A percentile compares a stretch with the other conserved stretches of the same genome.
Conservation (phyloP, 306 rosid species). For the Vigna mungo region DNA sequence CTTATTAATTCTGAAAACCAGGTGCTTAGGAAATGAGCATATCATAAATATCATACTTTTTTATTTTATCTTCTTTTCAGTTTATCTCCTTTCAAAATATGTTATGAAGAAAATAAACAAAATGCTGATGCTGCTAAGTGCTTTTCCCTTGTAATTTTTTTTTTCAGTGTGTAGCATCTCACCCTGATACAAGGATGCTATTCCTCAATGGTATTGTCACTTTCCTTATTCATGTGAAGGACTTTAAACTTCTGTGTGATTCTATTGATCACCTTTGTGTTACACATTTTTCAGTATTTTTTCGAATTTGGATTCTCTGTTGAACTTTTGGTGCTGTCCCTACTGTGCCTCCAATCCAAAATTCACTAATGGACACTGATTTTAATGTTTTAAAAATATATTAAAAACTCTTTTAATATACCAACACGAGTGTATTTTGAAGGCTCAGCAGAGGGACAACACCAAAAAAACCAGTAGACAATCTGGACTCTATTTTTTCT, state of each 20-base stretch:
- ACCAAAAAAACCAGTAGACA: no score
- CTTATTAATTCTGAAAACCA: not conserved
- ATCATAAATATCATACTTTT: not conserved
- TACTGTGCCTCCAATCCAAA: no score
- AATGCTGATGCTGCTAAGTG: slow-evolving; percentile 18
- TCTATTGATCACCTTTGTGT: slow-evolving; percentile 34
- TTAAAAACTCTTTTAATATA: no score
- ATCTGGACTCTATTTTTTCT: slow-evolving; percentile 1
- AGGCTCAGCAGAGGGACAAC: no score
- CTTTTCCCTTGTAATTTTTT: slow-evolving; percentile 22
- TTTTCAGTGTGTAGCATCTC: slow-evolving; percentile 94
- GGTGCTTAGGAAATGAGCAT: slow-evolving; percentile 5
- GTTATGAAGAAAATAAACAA: slow-evolving; percentile 4
- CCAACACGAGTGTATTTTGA: no score
- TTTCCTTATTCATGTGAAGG: slow-evolving; percentile 42
- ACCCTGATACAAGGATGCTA: slow-evolving; percentile 89
- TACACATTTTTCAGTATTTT: not conserved
- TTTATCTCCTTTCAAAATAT: slow-evolving; percentile 19
- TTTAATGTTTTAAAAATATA: no score
- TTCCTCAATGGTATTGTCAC: slow-evolving; percentile 81
- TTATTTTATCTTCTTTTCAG: not conserved
- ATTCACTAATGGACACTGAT: no score
- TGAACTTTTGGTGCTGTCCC: no score
- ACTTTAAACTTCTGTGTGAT: slow-evolving; percentile 31
- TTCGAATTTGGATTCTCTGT: no score